These are phyloP conservation scores for Heimioporus sp. DNA, from an alignment of 768 basidiomycete species.

Conservation along the genomic window DNA sequence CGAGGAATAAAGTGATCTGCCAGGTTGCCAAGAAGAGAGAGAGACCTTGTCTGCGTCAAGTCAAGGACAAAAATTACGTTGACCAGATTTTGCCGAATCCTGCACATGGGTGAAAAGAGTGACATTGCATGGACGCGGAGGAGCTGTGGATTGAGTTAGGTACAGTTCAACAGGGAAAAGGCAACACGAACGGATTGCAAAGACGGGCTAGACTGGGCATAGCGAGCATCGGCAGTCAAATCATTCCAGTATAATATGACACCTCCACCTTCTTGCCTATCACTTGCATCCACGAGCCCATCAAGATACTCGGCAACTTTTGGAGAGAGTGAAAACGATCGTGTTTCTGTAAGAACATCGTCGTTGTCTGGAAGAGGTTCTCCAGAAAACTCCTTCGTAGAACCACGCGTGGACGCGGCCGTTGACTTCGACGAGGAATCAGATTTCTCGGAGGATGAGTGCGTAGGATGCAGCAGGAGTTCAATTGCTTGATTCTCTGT, in stretches of 20 bases:
- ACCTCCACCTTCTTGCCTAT: conserved; percentile 73
- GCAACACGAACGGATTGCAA: conserved; percentile 44
- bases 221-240: conserved; percentile 75
- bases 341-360: conserved; percentile 70
- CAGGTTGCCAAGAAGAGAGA: conserved; percentile 62
- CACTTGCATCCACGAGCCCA: conserved; percentile 89
- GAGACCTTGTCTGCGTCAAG: conserved; percentile 56
- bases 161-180: background rate
- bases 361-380: conserved; percentile 1
- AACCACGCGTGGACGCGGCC: conserved; percentile 3
- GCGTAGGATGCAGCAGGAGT: conserved; percentile 61
- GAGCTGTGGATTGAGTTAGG: conserved; percentile 20
- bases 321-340: conserved; percentile 78
- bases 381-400: conserved; percentile 7
- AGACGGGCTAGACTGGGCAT: conserved; percentile 50
- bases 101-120: conserved; percentile 75
- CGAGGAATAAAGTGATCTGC: conserved; percentile 71
- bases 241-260: conserved; percentile 90
- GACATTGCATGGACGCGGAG: conserved; percentile 32
- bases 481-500: conserved; percentile 64
- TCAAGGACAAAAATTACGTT: conserved; percentile 84
- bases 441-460: conserved; percentile 52
- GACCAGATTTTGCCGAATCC: conserved; percentile 76
- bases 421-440: conserved; percentile 1
- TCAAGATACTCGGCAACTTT: conserved; percentile 38